Conservation (phyloP, 2,329 filamentous ascomycete genomes). For the Ceratocystis albifundus region DNA sequence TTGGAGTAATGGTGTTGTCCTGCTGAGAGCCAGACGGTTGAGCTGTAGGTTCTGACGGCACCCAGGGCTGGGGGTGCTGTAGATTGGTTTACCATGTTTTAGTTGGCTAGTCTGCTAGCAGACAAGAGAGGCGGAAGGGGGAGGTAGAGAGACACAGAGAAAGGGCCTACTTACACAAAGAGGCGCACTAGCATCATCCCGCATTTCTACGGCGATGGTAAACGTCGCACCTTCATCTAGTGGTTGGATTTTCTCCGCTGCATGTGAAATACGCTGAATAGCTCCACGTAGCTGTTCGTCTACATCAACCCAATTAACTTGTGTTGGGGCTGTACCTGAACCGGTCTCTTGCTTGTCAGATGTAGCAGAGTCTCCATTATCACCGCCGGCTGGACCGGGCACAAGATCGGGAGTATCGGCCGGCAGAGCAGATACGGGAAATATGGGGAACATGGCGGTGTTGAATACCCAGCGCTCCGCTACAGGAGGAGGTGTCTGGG, state of each 20-base stretch:
- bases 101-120: neutral
- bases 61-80: slow-evolving; percentile 50
- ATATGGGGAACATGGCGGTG: slow-evolving; percentile 16
- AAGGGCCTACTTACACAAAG: slow-evolving; percentile 40
- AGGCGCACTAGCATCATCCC: slow-evolving; percentile 46
- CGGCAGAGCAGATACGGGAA: slow-evolving; percentile 24
- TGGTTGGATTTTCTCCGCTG: slow-evolving; percentile 44
- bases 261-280: slow-evolving; percentile 50
- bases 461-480: slow-evolving; percentile 22
- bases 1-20: slow-evolving; percentile 28
- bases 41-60: slow-evolving; percentile 42
- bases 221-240: slow-evolving; percentile 59
- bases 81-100: neutral
- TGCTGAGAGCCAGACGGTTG: slow-evolving; percentile 27
- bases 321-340: slow-evolving; percentile 23
- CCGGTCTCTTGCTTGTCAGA: slow-evolving; percentile 21
- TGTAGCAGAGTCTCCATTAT: slow-evolving; percentile 2
- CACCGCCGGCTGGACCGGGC: slow-evolving; percentile 21
- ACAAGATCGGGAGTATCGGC: slow-evolving; percentile 27
- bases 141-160: neutral
- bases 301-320: slow-evolving; percentile 47
- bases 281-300: slow-evolving; percentile 62
- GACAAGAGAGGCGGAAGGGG: neutral
- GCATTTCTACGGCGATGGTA: slow-evolving; percentile 63
- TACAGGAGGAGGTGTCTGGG: neutral